Evolutionary conservation across 1,284 basidiomycete genomes (phyloP), one percentile per base, ranked within the genome.

Genomic region (Ustilago xerochloae): DNA sequence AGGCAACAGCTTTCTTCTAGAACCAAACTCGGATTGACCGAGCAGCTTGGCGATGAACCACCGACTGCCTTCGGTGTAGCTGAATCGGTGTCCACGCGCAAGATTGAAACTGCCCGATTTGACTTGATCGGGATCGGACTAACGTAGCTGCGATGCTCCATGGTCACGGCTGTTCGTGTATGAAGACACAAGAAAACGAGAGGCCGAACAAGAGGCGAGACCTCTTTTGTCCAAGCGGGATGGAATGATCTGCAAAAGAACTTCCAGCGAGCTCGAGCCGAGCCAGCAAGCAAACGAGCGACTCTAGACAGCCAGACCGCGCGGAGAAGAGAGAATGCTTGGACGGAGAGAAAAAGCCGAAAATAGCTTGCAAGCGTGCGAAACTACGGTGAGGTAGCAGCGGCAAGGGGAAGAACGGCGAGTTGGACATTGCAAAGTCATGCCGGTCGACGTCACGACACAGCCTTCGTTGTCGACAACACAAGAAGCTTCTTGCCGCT

Each of bases 381-480:
- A n/a, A n/a, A n/a, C n/a, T n/a, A n/a, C n/a, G n/a, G n/a, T n/a
- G n/a, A n/a, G n/a, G n/a, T n/a, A n/a, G n/a, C n/a, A 35, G 36
- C 38, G 51, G 49, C 38, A 48, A n/a, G 18, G 26, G 20, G 28
- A 38, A 32, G 51, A 41, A 41, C 36, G n/a, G 51, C 51, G 36
- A 35, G 52, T 35, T 45, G n/a, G 28, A 32, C n/a, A n/a, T n/a
- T n/a, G n/a, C n/a, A n/a, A n/a, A n/a, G 15, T 16, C 39, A 63
- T 63, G 60, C 52, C 41, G 18, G 29, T 41, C 56, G 47, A 69
- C 66, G 66, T 69, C 66, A 69, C 46, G 36, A 24, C 60, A 56
- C 60, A 68, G 51, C 55, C 47, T n/a, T 43, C 30, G 18, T n/a
- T n/a, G n/a, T n/a, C n/a, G n/a, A n/a, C n/a, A n/a, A n/a, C n/a